phyloP scores from a whole-genome alignment of 176 grass and related monocot species.

The Rhipidocladum racemiflorum region DNA sequence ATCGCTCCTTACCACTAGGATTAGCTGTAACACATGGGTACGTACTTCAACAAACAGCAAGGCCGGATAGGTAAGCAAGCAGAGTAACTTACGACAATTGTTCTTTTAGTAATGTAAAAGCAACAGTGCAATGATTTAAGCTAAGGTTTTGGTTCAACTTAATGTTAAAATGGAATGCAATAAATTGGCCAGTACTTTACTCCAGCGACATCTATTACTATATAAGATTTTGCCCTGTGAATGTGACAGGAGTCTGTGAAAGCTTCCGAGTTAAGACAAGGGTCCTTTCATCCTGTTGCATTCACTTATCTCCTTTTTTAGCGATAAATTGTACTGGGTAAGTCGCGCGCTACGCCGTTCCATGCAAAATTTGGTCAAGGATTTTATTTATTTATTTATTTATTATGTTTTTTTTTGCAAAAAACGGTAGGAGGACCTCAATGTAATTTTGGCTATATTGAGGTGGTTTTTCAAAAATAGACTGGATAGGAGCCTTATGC shows the following conservation, averaged over 20 bases:
- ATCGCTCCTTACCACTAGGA: slow-evolving; percentile 23
- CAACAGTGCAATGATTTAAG: not conserved
- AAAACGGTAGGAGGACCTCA: no score
- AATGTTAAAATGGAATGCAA: not conserved
- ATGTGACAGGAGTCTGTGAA: not conserved
- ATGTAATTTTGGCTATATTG: no score
- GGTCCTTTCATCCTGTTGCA: not conserved
- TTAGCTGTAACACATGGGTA: not conserved
- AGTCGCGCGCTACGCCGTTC: no score
- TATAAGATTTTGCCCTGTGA: not conserved
- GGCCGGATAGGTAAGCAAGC: not conserved
- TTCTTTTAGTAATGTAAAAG: not conserved
- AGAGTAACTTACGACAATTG: not conserved
- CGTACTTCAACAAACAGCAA: not conserved
- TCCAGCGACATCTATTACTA: not conserved
- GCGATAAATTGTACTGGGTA: not conserved
- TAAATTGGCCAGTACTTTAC: not conserved
- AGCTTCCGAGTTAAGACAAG: not conserved
- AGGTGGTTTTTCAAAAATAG: no score
- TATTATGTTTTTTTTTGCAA: no score
- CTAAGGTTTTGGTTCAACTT: not conserved
- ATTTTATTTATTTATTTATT: no score
- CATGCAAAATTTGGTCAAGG: no score
- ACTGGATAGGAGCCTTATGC: no score
- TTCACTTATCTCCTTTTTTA: not conserved